Base-by-base conservation (phyloP, 2,329 filamentous ascomycete species). In the Epichloe sylvatica region DNA sequence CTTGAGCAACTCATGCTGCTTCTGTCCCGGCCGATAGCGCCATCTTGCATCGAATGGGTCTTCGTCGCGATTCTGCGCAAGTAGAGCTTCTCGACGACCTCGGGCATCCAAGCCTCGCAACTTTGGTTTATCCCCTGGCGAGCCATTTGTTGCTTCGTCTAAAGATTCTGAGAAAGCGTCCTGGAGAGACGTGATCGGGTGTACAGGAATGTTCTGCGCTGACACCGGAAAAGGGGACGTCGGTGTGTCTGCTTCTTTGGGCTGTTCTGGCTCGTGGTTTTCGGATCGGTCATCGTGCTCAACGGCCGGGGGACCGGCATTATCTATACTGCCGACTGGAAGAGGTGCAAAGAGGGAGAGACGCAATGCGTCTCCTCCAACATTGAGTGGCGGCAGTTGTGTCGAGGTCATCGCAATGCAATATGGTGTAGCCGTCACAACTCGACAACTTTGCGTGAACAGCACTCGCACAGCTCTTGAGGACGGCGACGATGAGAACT, bases 1-100 rank as follows among this genome's bases (percentile, higher is more conserved):
- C 69, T 96, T 96, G 72, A 84, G 83, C 52, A 97, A 71, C 54
- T 94, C 88, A 62, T 97, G 92, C 61, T 88, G 84, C 59, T 80
- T 78, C 62, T 92, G 86, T 41, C 80, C 81, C 0, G 81, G 76
- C 48, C 82, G 80, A 63, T 85, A 82, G 51, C 83, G 80, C 88
- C 90, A 95, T 62, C 78, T 69, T 45, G 81, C 77, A 47, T 80
- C 82, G 62, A 86, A 84, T 12, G 87, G 77, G 13, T 81, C 77
- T 51, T 86, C 84, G 52, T 82, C 81, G 51, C 81, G 75, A 37
- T 75, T 73, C 54, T 80, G 78, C 52, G 85, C 81, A 41, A 94
- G 72, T 30, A 92, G 72, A 60, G 72, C 72, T 56, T 80, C 81
- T 54, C 81, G 80, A 56, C 84, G 77, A 47, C 68, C 72, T 58